Conservation (phyloP, 345 rosid genomes). For the Eucalyptus globulus region DNA sequence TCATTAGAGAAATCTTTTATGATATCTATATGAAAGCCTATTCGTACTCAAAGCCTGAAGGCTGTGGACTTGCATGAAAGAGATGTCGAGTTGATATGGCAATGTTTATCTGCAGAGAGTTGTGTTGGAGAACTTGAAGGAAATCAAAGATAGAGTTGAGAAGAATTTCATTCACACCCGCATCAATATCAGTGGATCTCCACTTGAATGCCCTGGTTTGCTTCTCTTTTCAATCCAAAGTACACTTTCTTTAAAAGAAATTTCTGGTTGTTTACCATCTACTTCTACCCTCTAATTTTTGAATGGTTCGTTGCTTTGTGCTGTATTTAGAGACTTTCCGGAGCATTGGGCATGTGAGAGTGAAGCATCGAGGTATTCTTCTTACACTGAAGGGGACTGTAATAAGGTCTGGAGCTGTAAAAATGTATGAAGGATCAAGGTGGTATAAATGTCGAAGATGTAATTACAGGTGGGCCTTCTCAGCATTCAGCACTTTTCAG, state of each 20-base stretch:
- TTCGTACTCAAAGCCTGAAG: not conserved
- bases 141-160: constrained; percentile 31
- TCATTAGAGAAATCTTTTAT: not conserved
- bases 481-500: not conserved
- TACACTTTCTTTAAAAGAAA: not conserved
- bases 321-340: constrained; percentile 60
- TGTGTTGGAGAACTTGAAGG: constrained; percentile 35
- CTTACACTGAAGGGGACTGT: constrained; percentile 84
- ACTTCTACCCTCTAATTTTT: not conserved
- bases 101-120: constrained; percentile 27
- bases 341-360: constrained; percentile 73
- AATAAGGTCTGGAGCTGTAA: constrained; percentile 75
- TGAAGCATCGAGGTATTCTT: constrained; percentile 75
- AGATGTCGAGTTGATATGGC: not conserved
- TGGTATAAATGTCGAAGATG: constrained; percentile 76
- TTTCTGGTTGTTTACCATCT: not conserved
- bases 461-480: constrained; percentile 41
- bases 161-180: constrained; percentile 87
- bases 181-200: constrained; percentile 61
- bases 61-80: not conserved
- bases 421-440: constrained; percentile 93
- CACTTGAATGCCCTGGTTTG: constrained; percentile 73
- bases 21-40: not conserved
- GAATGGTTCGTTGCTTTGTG: not conserved
- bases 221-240: not conserved